Percentiles rank a stretch among this genome's conserved stretches.
Evolutionary conservation across 257 asterid species (phyloP).

Genomic region (Schizonepeta tenuifolia): DNA sequence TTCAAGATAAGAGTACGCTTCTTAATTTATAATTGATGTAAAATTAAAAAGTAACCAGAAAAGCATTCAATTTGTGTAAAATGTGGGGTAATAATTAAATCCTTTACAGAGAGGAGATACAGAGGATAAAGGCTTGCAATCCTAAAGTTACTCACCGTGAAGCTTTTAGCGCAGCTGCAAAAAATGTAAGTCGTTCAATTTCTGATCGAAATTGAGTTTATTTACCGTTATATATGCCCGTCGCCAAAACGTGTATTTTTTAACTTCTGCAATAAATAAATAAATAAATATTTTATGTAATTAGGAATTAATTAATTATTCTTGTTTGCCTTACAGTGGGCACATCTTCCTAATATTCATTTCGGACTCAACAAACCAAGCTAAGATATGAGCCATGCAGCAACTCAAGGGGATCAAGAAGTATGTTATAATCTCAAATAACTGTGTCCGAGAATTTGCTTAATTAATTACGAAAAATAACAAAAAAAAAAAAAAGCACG

Average conservation of each 20-base stretch:
- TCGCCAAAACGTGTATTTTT: no score
- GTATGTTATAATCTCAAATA: neutral
- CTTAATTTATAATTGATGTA: neutral
- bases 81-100: neutral
- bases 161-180: slow-evolving; percentile 98
- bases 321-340: slow-evolving; percentile 67
- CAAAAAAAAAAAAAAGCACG: neutral
- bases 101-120: slow-evolving; percentile 83
- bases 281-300: neutral
- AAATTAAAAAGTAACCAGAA: neutral
- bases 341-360: slow-evolving; percentile 93
- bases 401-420: slow-evolving; percentile 25
- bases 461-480: no score
- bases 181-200: slow-evolving; percentile 57
- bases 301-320: neutral
- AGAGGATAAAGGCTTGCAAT: slow-evolving; percentile 89
- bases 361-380: slow-evolving; percentile 77
- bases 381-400: slow-evolving; percentile 63
- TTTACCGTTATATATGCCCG: no score
- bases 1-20: neutral
- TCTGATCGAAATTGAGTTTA: no score
- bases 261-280: neutral
- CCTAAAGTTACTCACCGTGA: slow-evolving; percentile 92
- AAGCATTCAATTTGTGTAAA: neutral
- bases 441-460: neutral